Evolutionary conservation across 139 green algal genomes (phyloP).

Genomic region (Closterium sp.): DNA sequence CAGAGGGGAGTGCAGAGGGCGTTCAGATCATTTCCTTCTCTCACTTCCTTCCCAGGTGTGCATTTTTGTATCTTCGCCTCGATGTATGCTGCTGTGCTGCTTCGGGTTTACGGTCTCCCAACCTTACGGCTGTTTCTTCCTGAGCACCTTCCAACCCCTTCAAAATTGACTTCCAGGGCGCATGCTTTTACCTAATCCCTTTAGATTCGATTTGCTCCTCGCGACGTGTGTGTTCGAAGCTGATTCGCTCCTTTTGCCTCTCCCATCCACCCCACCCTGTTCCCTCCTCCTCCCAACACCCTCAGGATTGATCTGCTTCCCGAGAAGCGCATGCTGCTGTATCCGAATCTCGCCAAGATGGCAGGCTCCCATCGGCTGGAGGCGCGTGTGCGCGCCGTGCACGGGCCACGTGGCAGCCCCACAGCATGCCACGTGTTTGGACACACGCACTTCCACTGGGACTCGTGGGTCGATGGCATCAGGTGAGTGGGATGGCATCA

Average conservation of each 20-base stretch:
- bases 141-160: too few relatives aligned
- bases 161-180: too few relatives aligned
- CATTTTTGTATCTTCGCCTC: too few relatives aligned
- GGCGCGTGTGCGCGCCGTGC: conserved; percentile 57
- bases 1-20: neutral
- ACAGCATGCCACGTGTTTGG: conserved; percentile 65
- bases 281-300: neutral
- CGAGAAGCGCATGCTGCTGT: conserved; percentile 81
- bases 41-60: conserved; percentile 57
- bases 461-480: conserved; percentile 56
- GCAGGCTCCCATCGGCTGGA: conserved; percentile 63
- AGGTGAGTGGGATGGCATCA: conserved; percentile 3
- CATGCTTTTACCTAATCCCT: too few relatives aligned
- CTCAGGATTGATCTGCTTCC: conserved; percentile 66
- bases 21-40: conserved; percentile 47
- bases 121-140: neutral
- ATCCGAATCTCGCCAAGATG: conserved; percentile 73
- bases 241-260: too few relatives aligned
- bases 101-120: too few relatives aligned
- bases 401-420: neutral
- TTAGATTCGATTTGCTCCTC: too few relatives aligned
- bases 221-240: too few relatives aligned
- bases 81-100: too few relatives aligned
- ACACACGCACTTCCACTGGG: conserved; percentile 83
- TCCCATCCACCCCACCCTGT: neutral